Conservation (phyloP, 176 grass and related monocot species). For the Rhynchospora pubera region DNA sequence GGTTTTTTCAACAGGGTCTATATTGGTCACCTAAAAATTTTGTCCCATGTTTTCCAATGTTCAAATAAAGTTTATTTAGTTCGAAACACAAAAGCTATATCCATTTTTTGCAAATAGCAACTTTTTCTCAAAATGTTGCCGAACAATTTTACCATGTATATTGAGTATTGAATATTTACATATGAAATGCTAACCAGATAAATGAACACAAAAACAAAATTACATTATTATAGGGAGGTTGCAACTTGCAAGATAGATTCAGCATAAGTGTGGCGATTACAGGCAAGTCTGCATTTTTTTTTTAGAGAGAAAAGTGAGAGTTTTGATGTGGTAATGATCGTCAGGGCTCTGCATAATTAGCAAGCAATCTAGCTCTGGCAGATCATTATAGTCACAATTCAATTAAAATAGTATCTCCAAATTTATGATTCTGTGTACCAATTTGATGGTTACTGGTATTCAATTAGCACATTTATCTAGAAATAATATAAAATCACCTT, state of each 20-base stretch:
- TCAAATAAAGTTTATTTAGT: not conserved
- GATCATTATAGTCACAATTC: constrained; percentile 1
- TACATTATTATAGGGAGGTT: constrained; percentile 34
- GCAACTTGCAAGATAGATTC: constrained; percentile 24
- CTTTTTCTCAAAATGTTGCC: not conserved
- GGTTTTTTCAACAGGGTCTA: too few relatives aligned
- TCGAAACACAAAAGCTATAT: not conserved
- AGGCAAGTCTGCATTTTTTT: constrained; percentile 36
- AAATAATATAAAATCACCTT: not conserved
- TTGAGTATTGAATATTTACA: too few relatives aligned
- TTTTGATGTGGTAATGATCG: constrained; percentile 59
- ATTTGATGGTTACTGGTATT: not conserved
- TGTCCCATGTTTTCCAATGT: not conserved
- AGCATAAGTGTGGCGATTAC: constrained; percentile 80
- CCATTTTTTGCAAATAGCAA: not conserved
- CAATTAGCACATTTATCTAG: not conserved
- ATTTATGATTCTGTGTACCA: not conserved
- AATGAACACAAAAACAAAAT: constrained; percentile 8
- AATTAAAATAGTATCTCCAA: not conserved
- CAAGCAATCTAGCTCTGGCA: constrained; percentile 47
- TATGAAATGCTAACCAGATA: not conserved
- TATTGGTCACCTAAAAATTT: constrained; percentile 51
- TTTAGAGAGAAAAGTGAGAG: constrained; percentile 50
- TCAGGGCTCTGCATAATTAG: constrained; percentile 94
- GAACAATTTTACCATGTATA: not conserved